Base-by-base conservation (phyloP, 768 basidiomycete species). In the Asterophora lycoperdoides region DNA sequence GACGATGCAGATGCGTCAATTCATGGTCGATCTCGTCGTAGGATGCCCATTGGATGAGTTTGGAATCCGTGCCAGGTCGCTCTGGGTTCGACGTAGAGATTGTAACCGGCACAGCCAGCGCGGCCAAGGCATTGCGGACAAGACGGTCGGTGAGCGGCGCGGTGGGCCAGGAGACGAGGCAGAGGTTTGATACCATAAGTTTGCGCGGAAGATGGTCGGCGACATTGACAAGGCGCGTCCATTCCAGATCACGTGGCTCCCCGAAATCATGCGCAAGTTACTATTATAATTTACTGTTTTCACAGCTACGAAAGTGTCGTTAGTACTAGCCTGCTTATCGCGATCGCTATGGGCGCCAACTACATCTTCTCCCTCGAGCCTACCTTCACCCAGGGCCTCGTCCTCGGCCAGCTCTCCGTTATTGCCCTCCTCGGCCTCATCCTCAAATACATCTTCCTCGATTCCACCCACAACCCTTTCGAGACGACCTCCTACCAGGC, bases 401-500 rank as follows among this genome's bases (percentile, higher is more conserved):
- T 99, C 33, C 68, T 97, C 37, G 95, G 95, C 48, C 95, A 98
- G 66, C 74, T 91, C 17, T 94, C 93, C 19, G 85, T 99, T 58
- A 72, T 92, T 37, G 60, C 86, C 43, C 76, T 94, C 40, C 76
- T 90, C 23, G 75, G 74, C 40, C 70, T 93, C 53, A 80, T 99
- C 63, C 81, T 99, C 68, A 89, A 90, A 62, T 98, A 96, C 70
- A 83, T 98, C 48, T 96, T 99, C 62, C 84, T 99, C 54, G 91
- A 96, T 58, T 81, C 89, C 5, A 75, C 81, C 20, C 71, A 78
- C 50, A 68, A 77, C 54, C 75, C 77, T 0, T 74, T 77, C 58
- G 78, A 79, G 53, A 72, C 75, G 0, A 72, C 78, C 1, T 71
- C 77, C 29, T 86, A 83, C 64, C 83, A 81, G 57, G 79, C 83